These are phyloP conservation scores for Acanthochlamys bracteata DNA, from an alignment of 106 monocot species.

Conservation along the genomic window DNA sequence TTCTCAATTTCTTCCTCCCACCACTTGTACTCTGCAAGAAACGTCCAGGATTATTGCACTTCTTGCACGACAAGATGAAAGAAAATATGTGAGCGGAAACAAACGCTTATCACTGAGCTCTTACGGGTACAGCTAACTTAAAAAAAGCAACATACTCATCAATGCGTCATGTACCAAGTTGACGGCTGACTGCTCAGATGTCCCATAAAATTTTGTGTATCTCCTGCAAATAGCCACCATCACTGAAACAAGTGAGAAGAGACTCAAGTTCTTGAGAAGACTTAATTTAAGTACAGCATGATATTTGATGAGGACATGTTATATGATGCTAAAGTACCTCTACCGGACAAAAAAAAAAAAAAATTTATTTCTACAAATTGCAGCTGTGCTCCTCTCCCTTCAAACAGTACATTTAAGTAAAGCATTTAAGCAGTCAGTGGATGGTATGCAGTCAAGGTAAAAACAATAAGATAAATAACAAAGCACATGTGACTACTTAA, in stretches of 20 bases:
- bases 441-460: no score
- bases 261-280: neutral
- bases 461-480: no score
- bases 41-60: neutral
- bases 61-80: no score
- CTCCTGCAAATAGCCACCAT: constrained; percentile 36
- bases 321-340: no score
- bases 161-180: constrained; percentile 90
- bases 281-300: no score
- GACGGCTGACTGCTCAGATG: constrained; percentile 73
- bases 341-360: no score
- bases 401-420: no score
- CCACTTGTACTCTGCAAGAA: constrained; percentile 62
- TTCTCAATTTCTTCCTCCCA: constrained; percentile 99
- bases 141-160: constrained; percentile 52
- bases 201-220: constrained; percentile 96
- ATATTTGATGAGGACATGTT: no score
- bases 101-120: neutral
- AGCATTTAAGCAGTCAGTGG: no score
- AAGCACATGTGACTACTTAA: no score
- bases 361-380: no score
- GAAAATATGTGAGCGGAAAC: neutral
- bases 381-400: no score
- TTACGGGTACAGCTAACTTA: neutral
- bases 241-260: neutral